Evolutionary conservation across 2,329 filamentous ascomycete genomes (phyloP), one percentile per base, ranked within the genome.

Genomic region (Cryoendolithus antarcticus): DNA sequence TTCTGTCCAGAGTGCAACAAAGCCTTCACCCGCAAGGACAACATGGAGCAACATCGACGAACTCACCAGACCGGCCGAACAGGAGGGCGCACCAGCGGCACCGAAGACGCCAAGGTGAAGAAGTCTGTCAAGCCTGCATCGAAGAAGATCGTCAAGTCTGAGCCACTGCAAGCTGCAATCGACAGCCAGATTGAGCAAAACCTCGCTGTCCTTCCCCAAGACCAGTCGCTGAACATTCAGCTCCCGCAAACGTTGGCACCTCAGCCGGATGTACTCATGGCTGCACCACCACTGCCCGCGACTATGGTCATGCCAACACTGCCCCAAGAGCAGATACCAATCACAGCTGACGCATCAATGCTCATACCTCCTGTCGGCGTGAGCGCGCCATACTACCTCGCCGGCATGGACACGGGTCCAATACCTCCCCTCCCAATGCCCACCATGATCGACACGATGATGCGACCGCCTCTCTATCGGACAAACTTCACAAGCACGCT

Each of bases 11-110:
- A 80, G 43, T 88, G 82, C 65, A 73, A 75, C 59, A 86, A 86
- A 64, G 82, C 81, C 53, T 88, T 88, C 51, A 86, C 81, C 9
- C 79, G 82, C 47, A 78, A 80, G 50, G 82, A 88, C 68, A 88
- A 88, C 66, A 88, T 88, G 82, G 85, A 86, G 68, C 82, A 86
- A 62, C 82, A 88, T 53, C 71, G 84, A 24, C 75, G 83, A 51
- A 86, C 82, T 1, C 82, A 88, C 58, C 80, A 74, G 46, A 68
- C 62, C 44, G 67, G 66, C 4, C 65, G 67, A 38, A 64, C 61
- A 35, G 55, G 61, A 7, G 52, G 54, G 30, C 55, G 57, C n/a
- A 48, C 56, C 13, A 61, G 62, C 37, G 62, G 59, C 43, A 46
- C 52, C n/a, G 61, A 54, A 36, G 63, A 67, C 37, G 63, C 65